Conservation (phyloP, 1,284 basidiomycete species). For the Gymnopus androsaceus region DNA sequence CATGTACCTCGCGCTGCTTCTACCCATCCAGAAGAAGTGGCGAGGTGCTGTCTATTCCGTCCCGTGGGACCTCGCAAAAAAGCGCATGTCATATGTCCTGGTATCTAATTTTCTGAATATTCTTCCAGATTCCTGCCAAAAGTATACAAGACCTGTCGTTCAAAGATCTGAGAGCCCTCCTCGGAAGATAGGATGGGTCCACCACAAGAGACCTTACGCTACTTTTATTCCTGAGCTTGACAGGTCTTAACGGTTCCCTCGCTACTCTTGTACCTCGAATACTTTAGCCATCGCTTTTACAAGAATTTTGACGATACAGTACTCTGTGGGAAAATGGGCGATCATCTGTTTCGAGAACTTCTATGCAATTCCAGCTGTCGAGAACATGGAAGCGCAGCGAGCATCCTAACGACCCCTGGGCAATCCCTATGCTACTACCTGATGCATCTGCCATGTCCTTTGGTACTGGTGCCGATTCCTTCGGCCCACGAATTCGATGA, state of each 20-base stretch:
- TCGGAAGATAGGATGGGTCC: slow-evolving; percentile 74
- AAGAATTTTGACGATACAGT: slow-evolving; percentile 76
- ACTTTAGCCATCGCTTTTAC: slow-evolving; percentile 75
- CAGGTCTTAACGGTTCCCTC: slow-evolving; percentile 12
- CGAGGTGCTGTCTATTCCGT: slow-evolving; percentile 74
- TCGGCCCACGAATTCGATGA: no score
- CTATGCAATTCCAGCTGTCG: slow-evolving; percentile 72
- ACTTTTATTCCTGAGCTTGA: slow-evolving; percentile 1
- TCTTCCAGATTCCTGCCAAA: slow-evolving; percentile 71
- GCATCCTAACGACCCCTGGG: slow-evolving; percentile 62
- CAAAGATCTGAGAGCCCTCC: slow-evolving; percentile 73
- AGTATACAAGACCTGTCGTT: slow-evolving; percentile 78
- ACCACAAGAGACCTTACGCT: slow-evolving; percentile 67
- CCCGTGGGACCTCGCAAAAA: slow-evolving; percentile 72
- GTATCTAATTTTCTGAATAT: not conserved
- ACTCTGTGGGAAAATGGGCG: slow-evolving; percentile 64
- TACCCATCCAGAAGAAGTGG: slow-evolving; percentile 92
- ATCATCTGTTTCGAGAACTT: slow-evolving; percentile 80
- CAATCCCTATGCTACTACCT: slow-evolving; percentile 71
- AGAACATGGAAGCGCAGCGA: slow-evolving; percentile 45
- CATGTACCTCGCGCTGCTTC: slow-evolving; percentile 97
- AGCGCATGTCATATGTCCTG: slow-evolving; percentile 55
- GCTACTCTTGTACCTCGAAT: slow-evolving; percentile 80
- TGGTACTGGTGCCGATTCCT: not conserved
- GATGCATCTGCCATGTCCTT: slow-evolving; percentile 34